phyloP scores from a whole-genome alignment of 1,284 basidiomycete species.

The Puccinia coronata region DNA sequence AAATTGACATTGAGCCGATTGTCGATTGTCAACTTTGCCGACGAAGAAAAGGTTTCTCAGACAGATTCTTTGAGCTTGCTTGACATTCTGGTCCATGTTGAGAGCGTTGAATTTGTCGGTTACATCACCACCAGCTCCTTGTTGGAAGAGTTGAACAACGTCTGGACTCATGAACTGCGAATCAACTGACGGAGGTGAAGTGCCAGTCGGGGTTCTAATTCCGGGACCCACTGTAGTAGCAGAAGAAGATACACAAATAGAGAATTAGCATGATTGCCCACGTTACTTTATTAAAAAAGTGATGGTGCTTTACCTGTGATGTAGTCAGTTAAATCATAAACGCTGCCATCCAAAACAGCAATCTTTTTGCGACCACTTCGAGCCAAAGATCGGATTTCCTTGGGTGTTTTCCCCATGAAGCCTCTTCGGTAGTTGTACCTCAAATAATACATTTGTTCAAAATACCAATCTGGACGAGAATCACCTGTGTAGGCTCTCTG shows the following conservation, averaged over 20 bases:
- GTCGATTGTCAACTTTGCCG: constrained; percentile 87
- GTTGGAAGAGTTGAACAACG: constrained; percentile 79
- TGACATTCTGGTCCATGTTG: constrained; percentile 67
- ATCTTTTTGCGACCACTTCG: constrained; percentile 66
- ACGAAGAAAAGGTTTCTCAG: constrained; percentile 88
- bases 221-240: constrained; percentile 52
- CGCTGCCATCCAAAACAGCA: constrained; percentile 76
- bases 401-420: constrained; percentile 82
- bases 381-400: constrained; percentile 74
- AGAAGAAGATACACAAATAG: neutral
- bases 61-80: constrained; percentile 79
- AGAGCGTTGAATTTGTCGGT: constrained; percentile 75
- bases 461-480: constrained; percentile 95
- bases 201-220: constrained; percentile 67
- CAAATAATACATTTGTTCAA: constrained; percentile 69
- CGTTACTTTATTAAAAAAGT: constrained; percentile 60
- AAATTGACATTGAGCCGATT: constrained; percentile 87
- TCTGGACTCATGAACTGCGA: constrained; percentile 73
- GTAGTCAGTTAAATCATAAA: constrained; percentile 88
- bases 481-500: constrained; percentile 67
- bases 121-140: constrained; percentile 78
- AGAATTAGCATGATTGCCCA: neutral
- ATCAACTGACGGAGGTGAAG: constrained; percentile 66
- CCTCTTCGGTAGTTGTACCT: constrained; percentile 83
- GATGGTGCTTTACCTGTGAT: constrained; percentile 63